Percentiles rank a stretch among this genome's conserved stretches.
Evolutionary conservation across 768 basidiomycete genomes (phyloP).

Genomic region (Exidia glandulosa): DNA sequence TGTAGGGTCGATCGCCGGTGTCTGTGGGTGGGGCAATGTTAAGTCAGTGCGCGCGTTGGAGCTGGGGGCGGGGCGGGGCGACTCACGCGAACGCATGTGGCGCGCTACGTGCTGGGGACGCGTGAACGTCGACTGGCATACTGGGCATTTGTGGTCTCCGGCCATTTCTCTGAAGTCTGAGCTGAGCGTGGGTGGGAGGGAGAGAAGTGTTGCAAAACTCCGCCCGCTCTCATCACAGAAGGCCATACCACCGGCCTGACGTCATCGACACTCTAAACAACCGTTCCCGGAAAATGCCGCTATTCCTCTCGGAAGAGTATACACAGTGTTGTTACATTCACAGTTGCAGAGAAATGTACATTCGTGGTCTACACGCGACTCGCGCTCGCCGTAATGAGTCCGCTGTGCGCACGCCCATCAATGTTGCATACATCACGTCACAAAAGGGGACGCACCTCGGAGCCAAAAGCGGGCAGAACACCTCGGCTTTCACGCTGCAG

Average conservation of each 20-base stretch:
- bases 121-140: slow-evolving; percentile 80
- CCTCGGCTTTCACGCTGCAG: slow-evolving; percentile 64
- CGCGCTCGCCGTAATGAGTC: slow-evolving; percentile 25
- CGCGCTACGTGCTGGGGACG: slow-evolving; percentile 82
- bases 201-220: slow-evolving; percentile 3
- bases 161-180: slow-evolving; percentile 34
- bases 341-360: too few species aligned
- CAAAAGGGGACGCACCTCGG: slow-evolving; percentile 44
- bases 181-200: slow-evolving; percentile 4
- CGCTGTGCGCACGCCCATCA: slow-evolving; percentile 9
- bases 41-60: slow-evolving; percentile 7
- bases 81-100: slow-evolving; percentile 86
- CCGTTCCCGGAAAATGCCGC: too few species aligned
- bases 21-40: slow-evolving; percentile 34
- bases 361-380: slow-evolving; percentile 4
- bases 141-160: slow-evolving; percentile 78
- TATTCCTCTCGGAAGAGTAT: too few species aligned
- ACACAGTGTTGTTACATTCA: too few species aligned
- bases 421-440: background rate
- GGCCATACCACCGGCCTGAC: too few species aligned
- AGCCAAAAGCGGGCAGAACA: slow-evolving; percentile 77
- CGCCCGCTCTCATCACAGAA: too few species aligned
- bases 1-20: slow-evolving; percentile 84
- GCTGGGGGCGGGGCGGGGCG: background rate
- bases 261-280: too few species aligned